Evolutionary conservation across 345 rosid species (phyloP), one percentile per base, ranked within the genome.

Genomic region (Pelargonium nanum): DNA sequence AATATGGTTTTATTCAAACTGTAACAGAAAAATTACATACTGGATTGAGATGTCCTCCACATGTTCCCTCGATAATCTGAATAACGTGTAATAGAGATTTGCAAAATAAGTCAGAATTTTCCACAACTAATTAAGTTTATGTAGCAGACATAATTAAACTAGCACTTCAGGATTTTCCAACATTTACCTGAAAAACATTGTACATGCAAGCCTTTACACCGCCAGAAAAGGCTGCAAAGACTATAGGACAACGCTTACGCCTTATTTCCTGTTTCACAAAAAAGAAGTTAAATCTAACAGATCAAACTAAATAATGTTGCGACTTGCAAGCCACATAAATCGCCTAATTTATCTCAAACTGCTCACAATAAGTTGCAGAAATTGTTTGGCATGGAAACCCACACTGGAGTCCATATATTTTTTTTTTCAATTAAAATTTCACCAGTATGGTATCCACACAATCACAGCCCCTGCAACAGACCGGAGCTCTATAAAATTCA

Each of bases 161-260:
- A 10, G 1, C 45, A 9, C 4, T n/a, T 24, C 0, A 26, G 21
- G 6, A 26, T 23, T 44, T 55, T 57, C 40, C 19, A 23, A 26
- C 55, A 45, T 22, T 56, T 74, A 74, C 99, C 94, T 93, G 94
- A 60, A 84, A 76, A 23, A 82, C 85, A 80, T 93, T 87, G 79
- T 84, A 81, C 97, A 87, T 75, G 72, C 94, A 89, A 67, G 97
- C 94, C 76, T 93, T 89, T 1, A 96, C 68, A 76, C 88, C 88
- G 1, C 91, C 97, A 69, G 97, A 93, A 71, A 93, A 71, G 24
- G 97, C 83, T 28, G 83, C 77, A 69, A 89, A 84, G 66, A 87
- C 82, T 57, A 87, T 76, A 17, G 99, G 94, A 73, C 88, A 81
- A 30, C 89, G 81, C 75, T 76, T 69, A 20, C 88, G 81, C 77